These are phyloP conservation scores for Claviceps sp. DNA, from an alignment of 2,329 filamentous ascomycete genomes.

Conservation along the genomic window DNA sequence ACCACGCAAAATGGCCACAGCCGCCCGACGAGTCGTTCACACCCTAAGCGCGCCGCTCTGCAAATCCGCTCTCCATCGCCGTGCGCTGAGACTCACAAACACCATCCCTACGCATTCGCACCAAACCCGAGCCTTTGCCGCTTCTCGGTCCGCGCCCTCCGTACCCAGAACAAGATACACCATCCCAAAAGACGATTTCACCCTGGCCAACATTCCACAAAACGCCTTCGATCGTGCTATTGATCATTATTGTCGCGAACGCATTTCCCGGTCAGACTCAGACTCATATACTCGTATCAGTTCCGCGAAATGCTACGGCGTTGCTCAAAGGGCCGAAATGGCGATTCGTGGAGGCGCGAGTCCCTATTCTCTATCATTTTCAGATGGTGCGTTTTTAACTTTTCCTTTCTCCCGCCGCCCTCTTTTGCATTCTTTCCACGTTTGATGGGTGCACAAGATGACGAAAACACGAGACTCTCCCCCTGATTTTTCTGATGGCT, in stretches of 20 bases:
- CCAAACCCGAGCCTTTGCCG: slow-evolving; percentile 2
- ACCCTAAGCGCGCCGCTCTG: not conserved
- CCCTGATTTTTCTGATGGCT: not conserved
- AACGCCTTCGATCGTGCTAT: slow-evolving; percentile 12
- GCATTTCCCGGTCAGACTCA: not conserved
- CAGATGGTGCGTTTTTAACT: slow-evolving; percentile 11
- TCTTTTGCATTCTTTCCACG: not conserved
- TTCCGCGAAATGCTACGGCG: slow-evolving; percentile 13
- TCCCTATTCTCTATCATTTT: slow-evolving; percentile 11
- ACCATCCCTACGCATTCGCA: not conserved
- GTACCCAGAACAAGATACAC: too few relatives aligned
- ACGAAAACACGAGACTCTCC: not conserved
- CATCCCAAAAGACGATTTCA: slow-evolving; percentile 7
- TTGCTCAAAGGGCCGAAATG: slow-evolving; percentile 11
- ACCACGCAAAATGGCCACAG: not conserved
- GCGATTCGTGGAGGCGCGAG: slow-evolving; percentile 11
- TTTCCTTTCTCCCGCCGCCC: not conserved
- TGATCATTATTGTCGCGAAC: not conserved
- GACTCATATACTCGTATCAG: slow-evolving; percentile 10
- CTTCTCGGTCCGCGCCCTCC: not conserved
- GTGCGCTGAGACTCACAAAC: not conserved
- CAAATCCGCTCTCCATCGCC: not conserved
- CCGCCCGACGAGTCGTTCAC: not conserved
- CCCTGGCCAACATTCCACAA: slow-evolving; percentile 11
- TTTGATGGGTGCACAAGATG: not conserved